Evolutionary conservation across 192 early-diverging fungal genomes (phyloP), one percentile per base, ranked within the genome.

Genomic region (Helicostylum pulchrum): DNA sequence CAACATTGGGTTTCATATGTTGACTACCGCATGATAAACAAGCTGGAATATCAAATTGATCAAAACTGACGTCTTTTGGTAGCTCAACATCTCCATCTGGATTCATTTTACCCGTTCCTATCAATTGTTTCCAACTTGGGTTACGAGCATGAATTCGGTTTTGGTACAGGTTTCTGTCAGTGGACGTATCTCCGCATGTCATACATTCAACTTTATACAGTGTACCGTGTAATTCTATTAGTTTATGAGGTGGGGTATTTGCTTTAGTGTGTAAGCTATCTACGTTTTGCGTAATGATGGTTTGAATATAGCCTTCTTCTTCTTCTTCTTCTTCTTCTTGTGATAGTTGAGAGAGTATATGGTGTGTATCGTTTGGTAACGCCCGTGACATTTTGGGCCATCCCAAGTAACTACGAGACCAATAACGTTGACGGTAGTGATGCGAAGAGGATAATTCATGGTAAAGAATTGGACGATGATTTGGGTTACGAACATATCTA

Each of bases 221-320:
- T 12, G 88, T 85, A 8, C 95, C 95, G 57, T 97, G 95, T 12
- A 97, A 73, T 72, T 97, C 95, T n/a, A 92, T 54, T 6, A 92
- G 76, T 15, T 78, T 61, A 2, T 70, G 62, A 43, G 81, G 62
- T 0, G 61, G 47, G 3, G 65, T 67, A 32, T 87, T 89, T 8
- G 84, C 84, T 21, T 72, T 77, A 31, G 77, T 71, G 54, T 95
- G 91, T 71, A 96, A 67, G 1, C 86, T 84, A 60, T 98, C 95
- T 19, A 98, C 95, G 68, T 98, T 98, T 63, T 98, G 95, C 8
- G 95, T 96, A 31, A 96, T 86, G 21, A 98, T 52, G 32, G 85
- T 71, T 10, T 64, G 47, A 50, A 88, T 55, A 64, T 78, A 72
- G 0, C 79, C 77, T 7, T 17, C 1, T n/a, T n/a, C n/a, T n/a